Percentiles rank a stretch among this genome's conserved stretches.
Evolutionary conservation across 345 rosid genomes (phyloP).

Genomic region (Salix purpurea): DNA sequence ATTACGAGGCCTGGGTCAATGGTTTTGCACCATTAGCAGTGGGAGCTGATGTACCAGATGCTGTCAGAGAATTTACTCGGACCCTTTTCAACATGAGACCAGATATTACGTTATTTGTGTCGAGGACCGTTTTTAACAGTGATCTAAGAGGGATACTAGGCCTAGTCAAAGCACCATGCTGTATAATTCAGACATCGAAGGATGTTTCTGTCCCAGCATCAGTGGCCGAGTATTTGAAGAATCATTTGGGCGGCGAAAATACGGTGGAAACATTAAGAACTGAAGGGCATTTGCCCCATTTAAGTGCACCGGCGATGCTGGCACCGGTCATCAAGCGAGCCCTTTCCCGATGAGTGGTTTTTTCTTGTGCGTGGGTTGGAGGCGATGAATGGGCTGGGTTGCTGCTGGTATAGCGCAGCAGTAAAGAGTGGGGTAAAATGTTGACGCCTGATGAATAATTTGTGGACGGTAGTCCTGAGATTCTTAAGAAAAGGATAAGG

Average conservation of each 20-base stretch:
- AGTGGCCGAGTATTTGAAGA: slow-evolving; percentile 57
- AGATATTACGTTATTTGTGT: slow-evolving; percentile 64
- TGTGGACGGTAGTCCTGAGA: slow-evolving; percentile 25
- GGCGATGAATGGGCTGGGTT: neutral
- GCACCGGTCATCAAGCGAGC: slow-evolving; percentile 67
- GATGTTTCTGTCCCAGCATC: slow-evolving; percentile 65
- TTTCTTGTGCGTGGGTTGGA: neutral
- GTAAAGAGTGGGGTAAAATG: slow-evolving; percentile 10
- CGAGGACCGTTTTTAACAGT: slow-evolving; percentile 53
- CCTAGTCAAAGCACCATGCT: slow-evolving; percentile 53
- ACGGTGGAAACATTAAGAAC: slow-evolving; percentile 60
- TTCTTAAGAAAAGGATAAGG: slow-evolving; percentile 29
- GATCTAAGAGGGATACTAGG: slow-evolving; percentile 73
- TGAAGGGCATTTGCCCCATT: slow-evolving; percentile 85
- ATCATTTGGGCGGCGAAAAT: slow-evolving; percentile 60
- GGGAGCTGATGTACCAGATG: slow-evolving; percentile 76
- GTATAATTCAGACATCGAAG: slow-evolving; percentile 62
- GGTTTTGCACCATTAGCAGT: slow-evolving; percentile 73
- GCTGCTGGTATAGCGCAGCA: neutral
- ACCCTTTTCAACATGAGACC: slow-evolving; percentile 92
- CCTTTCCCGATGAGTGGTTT: slow-evolving; percentile 40
- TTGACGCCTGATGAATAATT: slow-evolving; percentile 31
- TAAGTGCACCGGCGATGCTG: slow-evolving; percentile 62
- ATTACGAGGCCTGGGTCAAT: slow-evolving; percentile 75
- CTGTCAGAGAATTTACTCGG: slow-evolving; percentile 77